Evolutionary conservation across 1,284 basidiomycete species (phyloP).

Genomic region (Ceratobasidium sp.): DNA sequence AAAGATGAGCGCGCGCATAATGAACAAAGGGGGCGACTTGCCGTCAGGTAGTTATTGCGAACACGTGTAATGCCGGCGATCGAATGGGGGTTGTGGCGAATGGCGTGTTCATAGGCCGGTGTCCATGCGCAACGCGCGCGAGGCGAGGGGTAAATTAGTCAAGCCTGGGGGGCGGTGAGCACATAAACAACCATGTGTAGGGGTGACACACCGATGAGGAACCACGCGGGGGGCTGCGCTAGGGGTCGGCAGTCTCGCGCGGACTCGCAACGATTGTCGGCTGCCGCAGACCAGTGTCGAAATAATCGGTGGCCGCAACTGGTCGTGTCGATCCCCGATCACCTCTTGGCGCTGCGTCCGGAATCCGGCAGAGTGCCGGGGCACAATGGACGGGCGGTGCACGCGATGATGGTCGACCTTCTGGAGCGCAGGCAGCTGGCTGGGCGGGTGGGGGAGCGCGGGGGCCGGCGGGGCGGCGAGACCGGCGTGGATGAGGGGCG

Average conservation of each 20-base stretch:
- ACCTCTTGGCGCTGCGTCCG: too few species aligned
- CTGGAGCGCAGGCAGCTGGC: conserved; percentile 44
- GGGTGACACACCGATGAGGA: too few species aligned
- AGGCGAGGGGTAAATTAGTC: conserved; percentile 49
- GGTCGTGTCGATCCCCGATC: too few species aligned
- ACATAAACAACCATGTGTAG: too few species aligned
- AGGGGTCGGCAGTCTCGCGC: too few species aligned
- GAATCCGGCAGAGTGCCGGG: too few species aligned
- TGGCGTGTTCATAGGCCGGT: conserved; percentile 87
- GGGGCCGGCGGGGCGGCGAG: conserved; percentile 24
- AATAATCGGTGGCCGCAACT: too few species aligned
- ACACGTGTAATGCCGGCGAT: conserved; percentile 76
- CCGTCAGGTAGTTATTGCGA: conserved; percentile 68
- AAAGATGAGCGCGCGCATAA: conserved; percentile 88
- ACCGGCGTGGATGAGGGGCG: conserved; percentile 21
- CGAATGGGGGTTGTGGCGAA: conserved; percentile 92
- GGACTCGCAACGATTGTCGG: too few species aligned
- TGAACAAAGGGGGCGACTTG: conserved; percentile 68
- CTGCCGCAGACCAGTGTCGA: too few species aligned
- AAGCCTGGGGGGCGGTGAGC: conserved; percentile 63
- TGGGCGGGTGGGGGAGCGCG: conserved; percentile 14
- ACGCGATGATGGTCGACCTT: not conserved
- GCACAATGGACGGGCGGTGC: too few species aligned
- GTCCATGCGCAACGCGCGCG: too few species aligned
- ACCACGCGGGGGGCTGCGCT: too few species aligned